Evolutionary conservation across 352 stramenopile genomes (phyloP), one percentile per base, ranked within the genome.

Genomic region (Globisporangium paroecandrum): DNA sequence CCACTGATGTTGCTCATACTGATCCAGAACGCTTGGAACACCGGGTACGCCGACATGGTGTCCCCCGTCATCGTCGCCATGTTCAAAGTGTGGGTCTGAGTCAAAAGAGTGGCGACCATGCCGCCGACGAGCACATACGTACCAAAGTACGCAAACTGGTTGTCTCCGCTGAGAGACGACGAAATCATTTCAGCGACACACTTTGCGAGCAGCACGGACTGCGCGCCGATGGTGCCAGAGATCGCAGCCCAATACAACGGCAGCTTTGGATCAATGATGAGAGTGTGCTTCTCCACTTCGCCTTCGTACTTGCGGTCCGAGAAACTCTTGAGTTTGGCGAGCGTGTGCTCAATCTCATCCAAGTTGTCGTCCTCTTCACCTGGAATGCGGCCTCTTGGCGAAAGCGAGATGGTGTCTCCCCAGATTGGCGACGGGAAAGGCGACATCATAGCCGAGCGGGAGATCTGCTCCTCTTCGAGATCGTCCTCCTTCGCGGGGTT

Each of bases 1-100:
- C 88, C 86, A 36, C 83, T 90, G 66, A 96, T 91, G 80, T 94
- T 94, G 64, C 83, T 93, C 82, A 93, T 91, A 22, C 74, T 89
- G 71, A 96, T 96, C 87, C 86, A 96, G 65, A 94, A 96, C 25
- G 84, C 85, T 70, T 96, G 87, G 72, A 96, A 96, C 12, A 96
- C 85, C 0, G 89, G 89, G 67, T 91, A 94, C 18, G 84, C 78
- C 65, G 83, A 92, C 87, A 96, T 94, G 18, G 85, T 94, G 69
- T 96, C 89, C 22, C 86, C 86, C 25, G 69, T 76, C 87, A 93
- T 93, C n/a, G 83, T 94, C 58, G 87, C 89, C 76, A 94, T 71
- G 74, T 94, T 94, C 46, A 96, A 66, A 22, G 84, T 91, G 72
- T 96, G 89, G 18, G 87, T 96, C 76, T 96, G 89, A 34, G 83